Evolutionary conservation across 73 alveolate species (phyloP).

Genomic region (Tetrahymena elliotti): DNA sequence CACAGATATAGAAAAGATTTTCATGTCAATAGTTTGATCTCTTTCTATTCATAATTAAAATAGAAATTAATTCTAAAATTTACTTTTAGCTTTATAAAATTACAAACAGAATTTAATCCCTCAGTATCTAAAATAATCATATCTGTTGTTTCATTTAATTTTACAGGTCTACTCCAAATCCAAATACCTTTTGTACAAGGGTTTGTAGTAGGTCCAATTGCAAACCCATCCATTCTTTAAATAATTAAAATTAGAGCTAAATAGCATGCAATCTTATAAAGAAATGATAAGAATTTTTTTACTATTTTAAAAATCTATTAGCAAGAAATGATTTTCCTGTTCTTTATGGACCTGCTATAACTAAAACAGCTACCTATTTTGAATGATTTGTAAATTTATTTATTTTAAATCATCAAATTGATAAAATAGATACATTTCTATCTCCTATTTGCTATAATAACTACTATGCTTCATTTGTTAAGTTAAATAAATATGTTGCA

Average conservation of each 20-base stretch:
- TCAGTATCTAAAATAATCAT: constrained; percentile 84
- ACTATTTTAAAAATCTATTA: constrained; percentile 61
- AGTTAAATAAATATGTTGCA: neutral
- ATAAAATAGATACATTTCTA: neutral
- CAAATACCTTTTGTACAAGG: constrained; percentile 96
- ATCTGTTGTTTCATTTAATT: constrained; percentile 48
- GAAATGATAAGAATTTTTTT: neutral
- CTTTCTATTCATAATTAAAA: constrained; percentile 52
- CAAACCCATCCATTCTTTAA: constrained; percentile 70
- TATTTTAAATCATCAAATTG: neutral
- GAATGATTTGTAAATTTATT: neutral
- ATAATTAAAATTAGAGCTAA: constrained; percentile 6
- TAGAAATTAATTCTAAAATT: too few species aligned
- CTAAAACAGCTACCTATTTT: constrained; percentile 62
- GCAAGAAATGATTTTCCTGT: constrained; percentile 89
- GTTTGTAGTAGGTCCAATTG: constrained; percentile 79
- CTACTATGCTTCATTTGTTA: constrained; percentile 3
- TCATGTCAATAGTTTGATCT: constrained; percentile 74
- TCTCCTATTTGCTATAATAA: constrained; percentile 10
- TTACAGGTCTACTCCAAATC: constrained; percentile 89
- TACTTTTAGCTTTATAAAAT: too few species aligned
- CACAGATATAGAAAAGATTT: constrained; percentile 81
- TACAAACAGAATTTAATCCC: constrained; percentile 77
- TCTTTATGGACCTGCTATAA: constrained; percentile 88
- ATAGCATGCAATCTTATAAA: neutral